Conservation (phyloP, 192 early-diverging fungal species). For the Phlyctochytrium planicorne region DNA sequence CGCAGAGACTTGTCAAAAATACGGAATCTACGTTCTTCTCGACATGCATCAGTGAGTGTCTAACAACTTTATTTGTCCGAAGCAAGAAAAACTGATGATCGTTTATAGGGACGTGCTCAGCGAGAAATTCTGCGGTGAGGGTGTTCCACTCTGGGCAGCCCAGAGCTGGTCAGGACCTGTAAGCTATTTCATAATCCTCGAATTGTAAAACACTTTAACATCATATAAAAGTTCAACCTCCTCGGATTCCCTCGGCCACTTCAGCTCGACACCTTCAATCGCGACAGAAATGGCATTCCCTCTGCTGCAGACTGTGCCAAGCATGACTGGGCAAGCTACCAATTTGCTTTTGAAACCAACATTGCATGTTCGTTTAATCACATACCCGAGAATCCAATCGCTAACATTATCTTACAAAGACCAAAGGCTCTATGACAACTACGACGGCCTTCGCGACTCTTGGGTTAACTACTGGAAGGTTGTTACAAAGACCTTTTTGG, state of each 20-base stretch:
- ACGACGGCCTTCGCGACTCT: constrained; percentile 50
- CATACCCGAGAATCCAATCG: no score
- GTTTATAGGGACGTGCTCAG: constrained; percentile 10
- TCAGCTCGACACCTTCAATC: constrained; percentile 1
- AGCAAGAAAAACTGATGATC: neutral
- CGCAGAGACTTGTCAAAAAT: constrained; percentile 38
- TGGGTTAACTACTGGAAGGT: constrained; percentile 59
- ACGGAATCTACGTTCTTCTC: constrained; percentile 62
- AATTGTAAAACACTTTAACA: neutral
- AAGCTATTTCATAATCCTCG: no score
- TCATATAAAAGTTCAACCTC: constrained; percentile 9
- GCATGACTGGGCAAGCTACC: constrained; percentile 26
- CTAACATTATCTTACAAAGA: no score
- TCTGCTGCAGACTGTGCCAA: constrained; percentile 11
- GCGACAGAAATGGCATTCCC: constrained; percentile 16
- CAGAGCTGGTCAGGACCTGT: constrained; percentile 6
- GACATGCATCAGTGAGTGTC: constrained; percentile 67
- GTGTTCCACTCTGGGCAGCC: constrained; percentile 21
- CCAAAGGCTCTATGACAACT: constrained; percentile 49
- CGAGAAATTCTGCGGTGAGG: constrained; percentile 27
- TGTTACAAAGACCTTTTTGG: constrained; percentile 45
- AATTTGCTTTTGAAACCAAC: constrained; percentile 36
- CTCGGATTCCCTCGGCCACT: constrained; percentile 21
- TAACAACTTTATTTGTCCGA: no score
- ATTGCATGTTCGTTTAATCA: no score